Base-by-base conservation (phyloP, 768 basidiomycete species). In the Pleurotus tuber-regium region DNA sequence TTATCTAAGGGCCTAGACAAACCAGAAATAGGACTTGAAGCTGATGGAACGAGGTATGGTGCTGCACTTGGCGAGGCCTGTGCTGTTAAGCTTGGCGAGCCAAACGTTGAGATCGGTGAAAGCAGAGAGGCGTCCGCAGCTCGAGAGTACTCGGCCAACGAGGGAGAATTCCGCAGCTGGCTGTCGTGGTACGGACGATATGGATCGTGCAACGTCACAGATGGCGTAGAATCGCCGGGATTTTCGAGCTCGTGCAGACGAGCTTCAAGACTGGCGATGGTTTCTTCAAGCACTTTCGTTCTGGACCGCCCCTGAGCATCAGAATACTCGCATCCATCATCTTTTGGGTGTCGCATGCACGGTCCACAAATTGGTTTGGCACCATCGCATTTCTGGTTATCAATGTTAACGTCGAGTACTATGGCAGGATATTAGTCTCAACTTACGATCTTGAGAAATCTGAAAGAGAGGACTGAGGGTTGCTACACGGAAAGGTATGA, bases 251-350 rank as follows among this genome's bases (percentile, higher is more conserved):
- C 82, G 42, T 70, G 69, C 6, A 88, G 68, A 31, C 84, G 75
- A 33, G 79, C 74, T 62, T 78, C 77, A 29, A 87, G 66, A 25
- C 78, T 70, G 1, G 73, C 67, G 19, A 87, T 69, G 1, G 81
- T 76, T 30, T 84, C 83, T 61, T 86, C 83, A 16, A 88, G 65
- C 4, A 73, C 69, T 58, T 83, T 74, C 2, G 80, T 86, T 50
- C 78, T 70, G 16, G 86, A 81, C 52, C 82, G 77, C 36, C 77
- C 77, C 26, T 75, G 76, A 4, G 80, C 82, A 58, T 87, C 86
- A 4, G 80, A 72, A 63, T 87, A 89, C 66, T 88, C 86, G 63
- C 87, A 89, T 25, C 83, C 83, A 48, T 84, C 84, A 23, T 74
- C 74, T 52, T 83, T 79, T 30, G 83, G 79, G 21, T 80, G 77